Evolutionary conservation across 148 eudicot species (phyloP).

Genomic region (Rhododendron vialii): DNA sequence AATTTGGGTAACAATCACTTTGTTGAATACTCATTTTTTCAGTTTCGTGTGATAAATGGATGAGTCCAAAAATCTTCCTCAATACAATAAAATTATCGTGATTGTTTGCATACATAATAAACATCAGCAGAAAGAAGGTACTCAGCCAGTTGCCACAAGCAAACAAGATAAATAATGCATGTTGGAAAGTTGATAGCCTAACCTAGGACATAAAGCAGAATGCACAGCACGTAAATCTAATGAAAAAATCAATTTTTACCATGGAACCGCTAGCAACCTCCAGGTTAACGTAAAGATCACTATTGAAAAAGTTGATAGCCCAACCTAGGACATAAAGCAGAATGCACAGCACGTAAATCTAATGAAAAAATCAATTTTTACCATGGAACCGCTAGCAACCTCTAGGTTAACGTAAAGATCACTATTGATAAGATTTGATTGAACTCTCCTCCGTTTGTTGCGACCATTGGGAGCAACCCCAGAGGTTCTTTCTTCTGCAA

Average conservation of each 20-base stretch:
- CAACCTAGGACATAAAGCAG: not conserved
- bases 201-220: not conserved
- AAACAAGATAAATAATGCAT: not conserved
- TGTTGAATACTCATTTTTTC: not conserved
- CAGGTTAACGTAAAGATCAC: slow-evolving; percentile 41
- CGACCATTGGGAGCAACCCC: slow-evolving; percentile 20
- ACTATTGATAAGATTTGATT: slow-evolving; percentile 41
- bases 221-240: not conserved
- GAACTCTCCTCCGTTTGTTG: slow-evolving; percentile 45
- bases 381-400: slow-evolving; percentile 33
- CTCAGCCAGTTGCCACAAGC: not conserved
- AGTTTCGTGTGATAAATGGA: not conserved
- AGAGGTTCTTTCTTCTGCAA: slow-evolving; percentile 35
- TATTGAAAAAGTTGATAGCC: slow-evolving; percentile 13
- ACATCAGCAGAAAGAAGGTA: not conserved
- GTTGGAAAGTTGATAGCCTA: not conserved
- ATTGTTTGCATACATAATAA: not conserved
- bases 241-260: slow-evolving; percentile 33
- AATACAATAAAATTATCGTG: not conserved
- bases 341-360: not conserved
- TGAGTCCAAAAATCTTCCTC: not conserved
- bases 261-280: slow-evolving; percentile 29
- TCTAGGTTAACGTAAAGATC: slow-evolving; percentile 46
- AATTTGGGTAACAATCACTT: too few species aligned
- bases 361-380: slow-evolving; percentile 21